Conservation (phyloP, 129 eudicot species). For the Lactuca sativa region DNA sequence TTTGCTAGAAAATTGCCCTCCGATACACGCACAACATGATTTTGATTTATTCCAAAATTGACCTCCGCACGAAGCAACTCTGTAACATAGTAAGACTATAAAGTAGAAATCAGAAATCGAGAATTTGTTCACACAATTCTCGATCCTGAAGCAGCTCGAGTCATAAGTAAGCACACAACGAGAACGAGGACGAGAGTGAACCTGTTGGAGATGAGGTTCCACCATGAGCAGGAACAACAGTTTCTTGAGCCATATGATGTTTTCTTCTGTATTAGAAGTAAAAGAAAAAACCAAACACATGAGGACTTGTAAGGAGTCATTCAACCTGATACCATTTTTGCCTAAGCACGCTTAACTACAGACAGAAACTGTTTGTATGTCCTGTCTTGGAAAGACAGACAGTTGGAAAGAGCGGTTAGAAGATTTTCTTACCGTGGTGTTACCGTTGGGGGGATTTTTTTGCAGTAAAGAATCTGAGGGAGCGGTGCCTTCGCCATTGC, state of each 20-base stretch:
- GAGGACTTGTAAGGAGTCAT: not conserved
- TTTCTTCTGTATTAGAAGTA: slow-evolving; percentile 14
- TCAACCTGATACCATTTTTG: too few species aligned
- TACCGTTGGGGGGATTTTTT: slow-evolving; percentile 22
- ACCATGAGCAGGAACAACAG: slow-evolving; percentile 26
- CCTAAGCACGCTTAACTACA: too few species aligned
- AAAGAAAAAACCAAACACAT: too few species aligned
- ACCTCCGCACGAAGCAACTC: slow-evolving; percentile 37
- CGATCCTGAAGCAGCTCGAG: not conserved
- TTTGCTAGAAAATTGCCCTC: slow-evolving; percentile 27
- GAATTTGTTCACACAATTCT: slow-evolving; percentile 11
- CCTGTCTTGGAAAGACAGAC: too few species aligned
- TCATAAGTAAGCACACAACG: not conserved
- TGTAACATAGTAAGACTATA: slow-evolving; percentile 36
- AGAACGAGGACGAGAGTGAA: slow-evolving; percentile 11
- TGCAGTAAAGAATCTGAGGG: slow-evolving; percentile 27
- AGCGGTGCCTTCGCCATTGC: slow-evolving; percentile 26
- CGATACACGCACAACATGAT: slow-evolving; percentile 13
- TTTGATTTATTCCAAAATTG: slow-evolving; percentile 35
- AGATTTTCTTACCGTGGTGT: slow-evolving; percentile 21
- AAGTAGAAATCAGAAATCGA: slow-evolving; percentile 27
- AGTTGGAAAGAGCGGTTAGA: not conserved
- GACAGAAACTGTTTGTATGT: too few species aligned
- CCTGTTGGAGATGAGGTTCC: slow-evolving; percentile 29
- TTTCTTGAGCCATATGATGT: not conserved